Percentiles rank a stretch among this genome's conserved stretches.
phyloP scores from a whole-genome alignment of 768 basidiomycete genomes.

The Leccinum imitatum region DNA sequence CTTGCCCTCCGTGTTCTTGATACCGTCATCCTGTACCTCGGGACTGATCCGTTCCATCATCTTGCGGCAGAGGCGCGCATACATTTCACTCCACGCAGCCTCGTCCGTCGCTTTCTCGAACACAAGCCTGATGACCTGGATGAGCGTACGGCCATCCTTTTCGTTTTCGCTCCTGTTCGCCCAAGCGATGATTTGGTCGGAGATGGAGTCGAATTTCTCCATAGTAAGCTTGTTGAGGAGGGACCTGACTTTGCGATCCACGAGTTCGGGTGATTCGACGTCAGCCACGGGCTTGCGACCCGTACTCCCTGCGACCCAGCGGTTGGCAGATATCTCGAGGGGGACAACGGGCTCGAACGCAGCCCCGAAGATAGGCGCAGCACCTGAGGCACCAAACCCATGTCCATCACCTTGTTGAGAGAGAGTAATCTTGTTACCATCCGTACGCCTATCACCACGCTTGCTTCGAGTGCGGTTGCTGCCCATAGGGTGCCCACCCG shows the following conservation, averaged over 20 bases:
- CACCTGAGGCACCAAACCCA: too few relatives aligned
- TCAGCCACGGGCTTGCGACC: too few relatives aligned
- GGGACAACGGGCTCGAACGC: slow-evolving; percentile 59
- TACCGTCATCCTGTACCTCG: slow-evolving; percentile 85
- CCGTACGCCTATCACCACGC: too few relatives aligned
- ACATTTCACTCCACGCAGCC: slow-evolving; percentile 96
- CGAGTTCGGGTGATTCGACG: too few relatives aligned
- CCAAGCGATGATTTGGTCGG: slow-evolving; percentile 92
- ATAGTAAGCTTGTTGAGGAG: slow-evolving; percentile 95
- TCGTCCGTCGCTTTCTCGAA: slow-evolving; percentile 99
- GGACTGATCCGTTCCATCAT: slow-evolving; percentile 93
- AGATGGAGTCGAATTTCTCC: slow-evolving; percentile 96
- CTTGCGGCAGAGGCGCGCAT: slow-evolving; percentile 91
- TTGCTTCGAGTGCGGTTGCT: too few relatives aligned
- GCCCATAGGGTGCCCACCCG: too few relatives aligned
- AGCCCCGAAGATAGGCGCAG: slow-evolving; percentile 1
- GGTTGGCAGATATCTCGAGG: too few relatives aligned
- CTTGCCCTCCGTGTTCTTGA: slow-evolving; percentile 77
- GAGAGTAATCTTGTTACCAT: slow-evolving; percentile 39
- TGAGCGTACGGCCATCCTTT: slow-evolving; percentile 85
- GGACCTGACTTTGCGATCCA: slow-evolving; percentile 72
- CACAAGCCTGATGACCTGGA: slow-evolving; percentile 93
- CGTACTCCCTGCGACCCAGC: too few relatives aligned
- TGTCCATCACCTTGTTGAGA: slow-evolving; percentile 26
- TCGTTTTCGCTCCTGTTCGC: slow-evolving; percentile 92